These are phyloP conservation scores for Suillus fuscotomentosus DNA, from an alignment of 768 basidiomycete species.

Conservation along the genomic window DNA sequence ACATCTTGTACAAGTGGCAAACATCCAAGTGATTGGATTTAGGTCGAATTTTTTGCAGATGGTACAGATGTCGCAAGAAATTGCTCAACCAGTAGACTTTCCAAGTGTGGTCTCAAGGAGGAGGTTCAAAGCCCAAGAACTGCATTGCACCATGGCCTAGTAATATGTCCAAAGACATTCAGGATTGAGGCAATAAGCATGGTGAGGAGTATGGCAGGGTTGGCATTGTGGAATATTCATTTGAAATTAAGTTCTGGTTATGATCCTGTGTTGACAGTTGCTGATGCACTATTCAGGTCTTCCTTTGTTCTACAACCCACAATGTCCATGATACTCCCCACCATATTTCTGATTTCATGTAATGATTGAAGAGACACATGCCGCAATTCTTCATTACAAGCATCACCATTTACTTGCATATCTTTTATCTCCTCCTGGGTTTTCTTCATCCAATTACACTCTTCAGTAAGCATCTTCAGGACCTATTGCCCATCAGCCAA, in stretches of 20 bases:
- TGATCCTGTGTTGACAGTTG: background rate
- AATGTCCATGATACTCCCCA: background rate
- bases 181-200: slow-evolving; percentile 3
- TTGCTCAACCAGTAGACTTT: background rate
- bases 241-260: background rate
- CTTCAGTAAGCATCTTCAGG: background rate
- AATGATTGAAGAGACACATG: background rate
- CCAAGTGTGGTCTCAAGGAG: background rate
- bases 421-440: background rate
- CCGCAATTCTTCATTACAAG: background rate
- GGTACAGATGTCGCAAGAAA: slow-evolving; percentile 17
- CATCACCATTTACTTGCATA: background rate
- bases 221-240: background rate
- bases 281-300: background rate
- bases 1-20: slow-evolving; percentile 27
- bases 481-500: background rate
- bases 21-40: slow-evolving; percentile 16
- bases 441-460: background rate
- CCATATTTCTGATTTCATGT: background rate
- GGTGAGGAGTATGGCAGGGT: slow-evolving; percentile 5
- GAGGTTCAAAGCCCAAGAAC: slow-evolving; percentile 6
- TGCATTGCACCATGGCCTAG: slow-evolving; percentile 7
- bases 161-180: slow-evolving; percentile 8
- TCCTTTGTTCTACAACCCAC: background rate
- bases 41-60: slow-evolving; percentile 18